These are phyloP conservation scores for Angomonas ambiguus DNA, from an alignment of 208 protist genomes.

Conservation along the genomic window DNA sequence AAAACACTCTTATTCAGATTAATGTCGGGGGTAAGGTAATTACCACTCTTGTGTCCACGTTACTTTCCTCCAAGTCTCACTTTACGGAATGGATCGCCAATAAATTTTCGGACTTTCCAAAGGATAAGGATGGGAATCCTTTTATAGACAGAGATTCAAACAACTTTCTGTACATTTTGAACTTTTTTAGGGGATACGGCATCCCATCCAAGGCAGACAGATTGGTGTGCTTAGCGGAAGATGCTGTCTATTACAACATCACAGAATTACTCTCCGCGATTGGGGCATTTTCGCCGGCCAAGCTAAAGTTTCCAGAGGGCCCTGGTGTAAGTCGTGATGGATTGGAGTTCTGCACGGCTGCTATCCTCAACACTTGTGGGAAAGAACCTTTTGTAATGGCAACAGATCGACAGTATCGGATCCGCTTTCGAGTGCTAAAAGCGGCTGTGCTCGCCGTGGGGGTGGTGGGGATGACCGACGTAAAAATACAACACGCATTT, in stretches of 20 bases:
- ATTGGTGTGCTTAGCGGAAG: slow-evolving; percentile 68
- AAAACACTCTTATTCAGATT: slow-evolving; percentile 14
- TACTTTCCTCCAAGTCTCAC: slow-evolving; percentile 50
- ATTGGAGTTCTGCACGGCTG: slow-evolving; percentile 59
- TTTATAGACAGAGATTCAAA: slow-evolving; percentile 82
- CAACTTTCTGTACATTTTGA: slow-evolving; percentile 76
- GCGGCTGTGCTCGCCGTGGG: slow-evolving; percentile 71
- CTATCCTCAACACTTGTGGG: slow-evolving; percentile 73
- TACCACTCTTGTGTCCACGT: slow-evolving; percentile 66
- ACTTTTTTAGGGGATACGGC: slow-evolving; percentile 84
- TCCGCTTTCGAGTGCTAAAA: slow-evolving; percentile 70
- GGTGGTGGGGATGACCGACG: slow-evolving; percentile 41
- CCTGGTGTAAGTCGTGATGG: slow-evolving; percentile 63
- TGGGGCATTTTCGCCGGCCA: slow-evolving; percentile 28
- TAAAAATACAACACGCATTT: slow-evolving; percentile 49
- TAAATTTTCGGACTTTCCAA: slow-evolving; percentile 67
- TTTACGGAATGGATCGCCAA: slow-evolving; percentile 57
- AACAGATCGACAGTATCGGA: slow-evolving; percentile 32
- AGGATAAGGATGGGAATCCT: slow-evolving; percentile 58
- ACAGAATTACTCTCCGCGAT: slow-evolving; percentile 51
- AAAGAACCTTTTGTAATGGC: slow-evolving; percentile 63
- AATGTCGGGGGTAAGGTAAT: slow-evolving; percentile 75
- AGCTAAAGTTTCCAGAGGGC: slow-evolving; percentile 69
- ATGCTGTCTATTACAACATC: slow-evolving; percentile 64
- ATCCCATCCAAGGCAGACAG: slow-evolving; percentile 54